Evolutionary conservation across 1,284 basidiomycete genomes (phyloP).

Genomic region (Trichosporon asahii): DNA sequence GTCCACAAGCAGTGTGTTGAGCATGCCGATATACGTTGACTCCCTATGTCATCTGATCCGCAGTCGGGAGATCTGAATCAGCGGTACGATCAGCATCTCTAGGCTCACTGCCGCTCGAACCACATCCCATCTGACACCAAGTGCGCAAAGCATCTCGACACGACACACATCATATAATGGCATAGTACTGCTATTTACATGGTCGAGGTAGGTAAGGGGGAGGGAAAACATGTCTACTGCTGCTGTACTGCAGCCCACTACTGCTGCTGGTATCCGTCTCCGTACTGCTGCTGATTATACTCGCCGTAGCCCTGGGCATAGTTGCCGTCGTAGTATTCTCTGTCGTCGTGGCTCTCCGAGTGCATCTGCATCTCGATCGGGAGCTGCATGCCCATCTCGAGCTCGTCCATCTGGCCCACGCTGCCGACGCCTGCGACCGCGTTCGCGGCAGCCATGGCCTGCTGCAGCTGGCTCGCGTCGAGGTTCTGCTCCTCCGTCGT

Average conservation of each 20-base stretch:
- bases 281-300: slow-evolving; percentile 15
- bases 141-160: background rate
- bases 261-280: slow-evolving; percentile 12
- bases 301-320: slow-evolving; percentile 10
- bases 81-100: background rate
- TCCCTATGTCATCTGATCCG: background rate
- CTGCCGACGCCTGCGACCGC: slow-evolving; percentile 28
- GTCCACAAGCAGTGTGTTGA: no score
- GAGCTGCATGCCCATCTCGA: slow-evolving; percentile 49
- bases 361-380: slow-evolving; percentile 52
- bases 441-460: slow-evolving; percentile 42
- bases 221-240: background rate
- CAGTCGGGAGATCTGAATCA: background rate
- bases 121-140: no score
- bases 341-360: slow-evolving; percentile 35
- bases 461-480: slow-evolving; percentile 46
- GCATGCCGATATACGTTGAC: no score
- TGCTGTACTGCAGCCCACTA: background rate
- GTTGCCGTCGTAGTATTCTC: slow-evolving; percentile 17
- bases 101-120: background rate
- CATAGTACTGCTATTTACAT: slow-evolving; percentile 2
- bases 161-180: slow-evolving; percentile 2
- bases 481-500: slow-evolving; percentile 20
- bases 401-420: slow-evolving; percentile 46
- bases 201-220: background rate